Conservation (phyloP, 2,329 filamentous ascomycete species). For the Exophiala calicioides region DNA sequence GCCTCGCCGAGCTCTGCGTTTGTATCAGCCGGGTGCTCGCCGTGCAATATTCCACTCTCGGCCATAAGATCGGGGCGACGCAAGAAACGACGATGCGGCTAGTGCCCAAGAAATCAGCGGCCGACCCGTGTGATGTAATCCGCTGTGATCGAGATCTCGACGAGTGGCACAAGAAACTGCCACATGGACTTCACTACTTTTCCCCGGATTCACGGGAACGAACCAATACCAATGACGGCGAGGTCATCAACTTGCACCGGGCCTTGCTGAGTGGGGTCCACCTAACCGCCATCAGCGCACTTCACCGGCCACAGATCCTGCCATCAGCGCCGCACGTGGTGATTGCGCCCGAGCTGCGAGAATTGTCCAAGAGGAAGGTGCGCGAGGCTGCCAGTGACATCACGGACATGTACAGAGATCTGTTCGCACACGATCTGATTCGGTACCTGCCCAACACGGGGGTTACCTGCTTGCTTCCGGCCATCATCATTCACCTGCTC, state of each 20-base stretch:
- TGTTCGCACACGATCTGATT: slow-evolving; percentile 72
- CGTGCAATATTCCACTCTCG: slow-evolving; percentile 88
- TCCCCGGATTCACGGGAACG: slow-evolving; percentile 51
- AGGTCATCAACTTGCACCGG: slow-evolving; percentile 67
- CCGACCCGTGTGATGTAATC: slow-evolving; percentile 78
- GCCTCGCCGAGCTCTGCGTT: slow-evolving; percentile 85
- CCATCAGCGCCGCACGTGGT: slow-evolving; percentile 65
- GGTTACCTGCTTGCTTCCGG: slow-evolving; percentile 85
- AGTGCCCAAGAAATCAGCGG: slow-evolving; percentile 80
- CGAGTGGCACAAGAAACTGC: slow-evolving; percentile 73
- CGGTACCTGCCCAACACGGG: slow-evolving; percentile 83
- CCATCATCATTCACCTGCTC: slow-evolving; percentile 89
- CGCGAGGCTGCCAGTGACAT: slow-evolving; percentile 82
- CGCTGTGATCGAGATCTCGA: slow-evolving; percentile 77
- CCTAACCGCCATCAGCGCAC: slow-evolving; percentile 83
- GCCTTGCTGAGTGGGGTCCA: slow-evolving; percentile 93
- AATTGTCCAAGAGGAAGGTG: slow-evolving; percentile 79
- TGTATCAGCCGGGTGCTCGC: slow-evolving; percentile 87
- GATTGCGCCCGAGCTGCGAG: slow-evolving; percentile 69
- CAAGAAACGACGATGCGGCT: slow-evolving; percentile 84
- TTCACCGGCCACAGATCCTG: slow-evolving; percentile 88
- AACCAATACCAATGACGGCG: slow-evolving; percentile 60
- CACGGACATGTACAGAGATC: slow-evolving; percentile 76
- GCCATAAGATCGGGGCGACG: slow-evolving; percentile 71
- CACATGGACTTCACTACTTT: slow-evolving; percentile 69